A percentile compares a stretch with the other conserved stretches of the same genome.
phyloP scores from a whole-genome alignment of 2,329 filamentous ascomycete species.

The Venturia carpophila region DNA sequence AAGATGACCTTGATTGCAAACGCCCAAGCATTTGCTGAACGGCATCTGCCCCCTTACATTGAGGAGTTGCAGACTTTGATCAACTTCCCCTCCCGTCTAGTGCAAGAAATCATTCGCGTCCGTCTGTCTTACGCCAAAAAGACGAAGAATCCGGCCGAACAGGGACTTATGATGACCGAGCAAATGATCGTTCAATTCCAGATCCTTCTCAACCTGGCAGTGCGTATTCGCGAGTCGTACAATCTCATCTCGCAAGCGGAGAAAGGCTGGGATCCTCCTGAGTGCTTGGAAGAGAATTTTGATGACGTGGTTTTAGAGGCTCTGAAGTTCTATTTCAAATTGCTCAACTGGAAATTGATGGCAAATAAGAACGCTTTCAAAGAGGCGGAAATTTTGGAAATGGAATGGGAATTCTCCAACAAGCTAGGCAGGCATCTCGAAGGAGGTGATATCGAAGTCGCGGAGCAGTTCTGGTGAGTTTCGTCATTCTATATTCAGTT shows the following conservation, averaged over 20 bases:
- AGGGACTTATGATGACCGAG: constrained; percentile 88
- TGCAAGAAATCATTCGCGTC: constrained; percentile 92
- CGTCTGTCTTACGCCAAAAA: constrained; percentile 85
- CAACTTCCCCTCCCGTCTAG: constrained; percentile 91
- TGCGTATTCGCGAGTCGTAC: constrained; percentile 87
- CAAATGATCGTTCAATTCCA: constrained; percentile 98
- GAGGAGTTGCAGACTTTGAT: constrained; percentile 93
- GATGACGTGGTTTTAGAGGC: constrained; percentile 87
- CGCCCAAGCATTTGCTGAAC: constrained; percentile 72
- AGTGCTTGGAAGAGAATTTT: constrained; percentile 94
- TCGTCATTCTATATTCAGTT: neutral
- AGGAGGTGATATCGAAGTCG: constrained; percentile 90
- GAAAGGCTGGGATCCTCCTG: constrained; percentile 88
- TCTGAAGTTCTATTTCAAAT: constrained; percentile 95
- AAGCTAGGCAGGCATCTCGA: constrained; percentile 86
- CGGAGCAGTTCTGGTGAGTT: constrained; percentile 77
- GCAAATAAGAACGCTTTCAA: constrained; percentile 99
- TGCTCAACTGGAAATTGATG: constrained; percentile 95
- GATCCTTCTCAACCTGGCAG: constrained; percentile 82
- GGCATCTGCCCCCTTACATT: constrained; percentile 90
- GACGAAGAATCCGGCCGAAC: constrained; percentile 90
- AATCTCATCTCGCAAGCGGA: constrained; percentile 75
- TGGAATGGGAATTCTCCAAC: constrained; percentile 97
- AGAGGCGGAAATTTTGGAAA: constrained; percentile 91
- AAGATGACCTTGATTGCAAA: constrained; percentile 87